Evolutionary conservation across 345 rosid species (phyloP), one percentile per base, ranked within the genome.

Genomic region (Sonneratia caseolaris): DNA sequence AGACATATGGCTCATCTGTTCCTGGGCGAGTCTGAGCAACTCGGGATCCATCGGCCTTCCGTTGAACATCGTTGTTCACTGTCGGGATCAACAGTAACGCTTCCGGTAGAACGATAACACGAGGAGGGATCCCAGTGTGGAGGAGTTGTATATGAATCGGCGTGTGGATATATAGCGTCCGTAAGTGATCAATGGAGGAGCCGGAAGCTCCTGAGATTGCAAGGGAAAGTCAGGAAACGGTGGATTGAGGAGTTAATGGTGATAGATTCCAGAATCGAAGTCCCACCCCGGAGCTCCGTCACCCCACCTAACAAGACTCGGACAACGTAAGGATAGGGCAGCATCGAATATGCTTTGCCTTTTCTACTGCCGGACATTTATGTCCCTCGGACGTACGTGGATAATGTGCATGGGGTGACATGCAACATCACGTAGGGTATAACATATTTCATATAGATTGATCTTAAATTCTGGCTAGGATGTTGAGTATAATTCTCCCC

Each of bases 1-100:
- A 0, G 97, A 82, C 97, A 95, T 89, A 70, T 96, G 97, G 74
- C 91, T 91, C 86, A 96, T 86, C 84, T 96, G 99, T 48, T 95
- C 99, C 81, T 96, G 98, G 68, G 97, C 98, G 37, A 92, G 77
- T 36, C 79, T 86, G 40, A 92, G 80, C 87, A 95, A 68, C 73
- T 90, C 98, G 40, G 99, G 99, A 89, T 95, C 98, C 94, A 95
- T 90, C 90, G 83, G 32, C 32, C 32, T 80, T 68, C 96, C 45
- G 45, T 42, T 42, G 45, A 42, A 42, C 45, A 42, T 42, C 45
- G 45, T 9, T 9, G 5, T 5, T 24, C 55, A 56, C 27, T 19
- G 24, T 19, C 24, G 22, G 71, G 18, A 55, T 55, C 43, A 15
- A 22, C 43, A 7, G 43, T 12, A 12, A 47, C 15, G 68, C 12